phyloP scores from a whole-genome alignment of 2,329 filamentous ascomycete species.

The Colletotrichum truncatum region DNA sequence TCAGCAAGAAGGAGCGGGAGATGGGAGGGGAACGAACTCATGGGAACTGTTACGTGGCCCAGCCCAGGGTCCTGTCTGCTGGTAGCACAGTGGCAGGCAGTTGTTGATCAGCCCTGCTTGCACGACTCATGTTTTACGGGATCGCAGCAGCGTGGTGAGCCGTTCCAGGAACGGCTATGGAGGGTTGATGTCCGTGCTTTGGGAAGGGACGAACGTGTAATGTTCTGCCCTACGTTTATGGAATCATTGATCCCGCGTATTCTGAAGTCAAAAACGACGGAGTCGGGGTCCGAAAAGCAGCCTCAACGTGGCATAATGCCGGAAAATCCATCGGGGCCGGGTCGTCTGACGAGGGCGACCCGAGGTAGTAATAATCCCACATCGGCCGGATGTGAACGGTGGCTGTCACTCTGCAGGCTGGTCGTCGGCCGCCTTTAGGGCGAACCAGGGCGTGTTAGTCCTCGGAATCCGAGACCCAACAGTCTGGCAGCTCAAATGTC shows the following conservation, averaged over 20 bases:
- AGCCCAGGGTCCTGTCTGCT: slow-evolving; percentile 12
- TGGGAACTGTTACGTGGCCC: slow-evolving; percentile 11
- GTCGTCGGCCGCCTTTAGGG: neutral
- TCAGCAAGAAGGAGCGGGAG: neutral
- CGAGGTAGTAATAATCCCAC: neutral
- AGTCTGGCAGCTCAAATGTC: neutral
- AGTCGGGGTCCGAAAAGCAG: neutral
- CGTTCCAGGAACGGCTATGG: neutral
- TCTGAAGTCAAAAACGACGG: neutral
- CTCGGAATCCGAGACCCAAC: neutral
- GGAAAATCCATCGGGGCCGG: neutral
- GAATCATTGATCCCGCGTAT: neutral
- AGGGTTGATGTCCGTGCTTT: neutral
- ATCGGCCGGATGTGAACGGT: neutral
- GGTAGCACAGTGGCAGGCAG: slow-evolving; percentile 10
- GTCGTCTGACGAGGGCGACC: neutral
- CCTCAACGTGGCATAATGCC: neutral
- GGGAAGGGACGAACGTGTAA: neutral
- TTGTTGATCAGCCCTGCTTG: slow-evolving; percentile 1
- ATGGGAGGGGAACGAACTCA: slow-evolving; percentile 1
- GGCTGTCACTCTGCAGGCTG: slow-evolving; percentile 3
- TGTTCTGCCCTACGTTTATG: neutral
- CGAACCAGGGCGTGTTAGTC: neutral
- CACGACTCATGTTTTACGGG: slow-evolving; percentile 24
- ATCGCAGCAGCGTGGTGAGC: slow-evolving; percentile 8